Conservation (phyloP, 805 yeast species). For the Yarrowia deformans region DNA sequence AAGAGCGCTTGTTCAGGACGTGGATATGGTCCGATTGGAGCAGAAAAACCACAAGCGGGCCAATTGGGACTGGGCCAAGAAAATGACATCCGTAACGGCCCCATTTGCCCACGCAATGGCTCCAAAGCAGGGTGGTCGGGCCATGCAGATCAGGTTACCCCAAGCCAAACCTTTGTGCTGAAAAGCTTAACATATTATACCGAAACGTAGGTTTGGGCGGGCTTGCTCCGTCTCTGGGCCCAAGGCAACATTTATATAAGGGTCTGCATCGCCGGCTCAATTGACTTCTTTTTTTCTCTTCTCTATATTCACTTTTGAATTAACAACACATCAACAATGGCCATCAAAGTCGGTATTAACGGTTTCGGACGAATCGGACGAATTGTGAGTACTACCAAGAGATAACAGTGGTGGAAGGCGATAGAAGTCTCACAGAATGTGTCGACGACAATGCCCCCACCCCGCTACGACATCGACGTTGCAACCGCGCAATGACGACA, state of each 20-base stretch:
- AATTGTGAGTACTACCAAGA: slow-evolving; percentile 54
- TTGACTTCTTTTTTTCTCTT: background rate
- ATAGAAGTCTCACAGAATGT: background rate
- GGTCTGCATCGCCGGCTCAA: background rate
- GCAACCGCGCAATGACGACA: background rate
- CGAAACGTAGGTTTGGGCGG: slow-evolving; percentile 30
- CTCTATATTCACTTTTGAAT: slow-evolving; percentile 28
- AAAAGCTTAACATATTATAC: slow-evolving; percentile 37
- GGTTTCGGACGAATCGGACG: slow-evolving; percentile 97
- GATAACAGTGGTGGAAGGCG: background rate
- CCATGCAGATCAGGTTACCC: slow-evolving; percentile 25
- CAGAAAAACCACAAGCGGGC: background rate
- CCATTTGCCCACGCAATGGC: slow-evolving; percentile 11
- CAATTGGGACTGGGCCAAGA: background rate
- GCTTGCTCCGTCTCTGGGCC: slow-evolving; percentile 32
- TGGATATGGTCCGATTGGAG: background rate
- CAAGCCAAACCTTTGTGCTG: slow-evolving; percentile 32
- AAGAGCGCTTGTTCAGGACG: background rate
- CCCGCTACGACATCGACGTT: no score
- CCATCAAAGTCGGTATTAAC: slow-evolving; percentile 82
- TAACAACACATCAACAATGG: slow-evolving; percentile 46
- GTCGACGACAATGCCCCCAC: no score
- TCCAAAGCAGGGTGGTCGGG: background rate
- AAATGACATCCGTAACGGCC: slow-evolving; percentile 1
- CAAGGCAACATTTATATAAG: slow-evolving; percentile 28